phyloP scores from a whole-genome alignment of 345 rosid species.

The Brassica napus region Da-Ae NC_063444.1:46808001-46808500 shows the following conservation, averaged over 20 bases:
- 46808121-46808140: conserved; percentile 92
- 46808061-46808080: conserved; percentile 23
- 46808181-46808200: conserved; percentile 97
- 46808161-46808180: conserved; percentile 91
- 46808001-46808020: conserved; percentile 22
- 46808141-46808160: conserved; percentile 93
- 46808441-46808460: not conserved
- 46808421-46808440: not conserved
- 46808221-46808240: conserved; percentile 60
- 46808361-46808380: conserved; percentile 93
- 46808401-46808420: conserved; percentile 59
- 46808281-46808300: not conserved
- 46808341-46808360: conserved; percentile 83
- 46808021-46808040: conserved; percentile 16
- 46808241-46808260: not conserved
- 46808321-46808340: conserved; percentile 72
- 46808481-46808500: conserved; percentile 1
- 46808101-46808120: conserved; percentile 94
- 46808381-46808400: conserved; percentile 84
- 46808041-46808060: conserved; percentile 1
- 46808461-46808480: not conserved
- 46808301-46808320: conserved; percentile 68
- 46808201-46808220: conserved; percentile 98
- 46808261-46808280: not conserved
- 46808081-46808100: conserved; percentile 11